phyloP scores from a whole-genome alignment of 2,329 filamentous ascomycete species.

The Fusarium hostae region DNA sequence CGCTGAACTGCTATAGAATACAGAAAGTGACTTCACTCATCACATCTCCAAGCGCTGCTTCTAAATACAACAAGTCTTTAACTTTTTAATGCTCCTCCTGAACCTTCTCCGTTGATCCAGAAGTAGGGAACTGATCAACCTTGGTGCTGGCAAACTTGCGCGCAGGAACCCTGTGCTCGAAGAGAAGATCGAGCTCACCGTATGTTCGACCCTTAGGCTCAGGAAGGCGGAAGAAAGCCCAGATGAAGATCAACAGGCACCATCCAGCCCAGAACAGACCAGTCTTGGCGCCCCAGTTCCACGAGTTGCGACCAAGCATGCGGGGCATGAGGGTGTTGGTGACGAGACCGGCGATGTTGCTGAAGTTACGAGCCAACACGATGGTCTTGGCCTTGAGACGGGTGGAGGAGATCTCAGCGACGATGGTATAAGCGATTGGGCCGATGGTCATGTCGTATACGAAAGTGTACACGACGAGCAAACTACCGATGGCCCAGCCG shows the following conservation, averaged over 20 bases:
- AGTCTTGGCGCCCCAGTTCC: slow-evolving; percentile 60
- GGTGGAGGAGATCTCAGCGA: slow-evolving; percentile 64
- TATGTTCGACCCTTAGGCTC: slow-evolving; percentile 65
- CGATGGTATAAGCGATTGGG: slow-evolving; percentile 83
- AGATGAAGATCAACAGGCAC: slow-evolving; percentile 57
- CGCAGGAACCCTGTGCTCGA: slow-evolving; percentile 57
- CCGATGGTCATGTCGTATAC: slow-evolving; percentile 54
- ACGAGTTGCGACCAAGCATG: slow-evolving; percentile 58
- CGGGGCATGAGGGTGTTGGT: slow-evolving; percentile 57
- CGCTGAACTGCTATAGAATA: not conserved
- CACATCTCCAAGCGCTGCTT: not conserved
- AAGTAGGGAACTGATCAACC: slow-evolving; percentile 38
- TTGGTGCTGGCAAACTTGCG: slow-evolving; percentile 53
- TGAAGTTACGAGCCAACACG: slow-evolving; percentile 56
- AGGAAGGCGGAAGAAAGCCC: slow-evolving; percentile 64
- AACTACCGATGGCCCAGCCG: slow-evolving; percentile 56
- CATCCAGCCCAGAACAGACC: slow-evolving; percentile 59
- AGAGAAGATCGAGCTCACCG: slow-evolving; percentile 66
- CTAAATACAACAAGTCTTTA: not conserved
- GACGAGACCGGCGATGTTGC: slow-evolving; percentile 60
- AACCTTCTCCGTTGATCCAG: slow-evolving; percentile 7
- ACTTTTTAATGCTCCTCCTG: not conserved
- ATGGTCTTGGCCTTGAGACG: slow-evolving; percentile 59
- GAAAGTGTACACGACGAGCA: slow-evolving; percentile 57
- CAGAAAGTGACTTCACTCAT: not conserved